phyloP scores from a whole-genome alignment of 805 yeast species.

The Saturnispora ahearnii region DNA sequence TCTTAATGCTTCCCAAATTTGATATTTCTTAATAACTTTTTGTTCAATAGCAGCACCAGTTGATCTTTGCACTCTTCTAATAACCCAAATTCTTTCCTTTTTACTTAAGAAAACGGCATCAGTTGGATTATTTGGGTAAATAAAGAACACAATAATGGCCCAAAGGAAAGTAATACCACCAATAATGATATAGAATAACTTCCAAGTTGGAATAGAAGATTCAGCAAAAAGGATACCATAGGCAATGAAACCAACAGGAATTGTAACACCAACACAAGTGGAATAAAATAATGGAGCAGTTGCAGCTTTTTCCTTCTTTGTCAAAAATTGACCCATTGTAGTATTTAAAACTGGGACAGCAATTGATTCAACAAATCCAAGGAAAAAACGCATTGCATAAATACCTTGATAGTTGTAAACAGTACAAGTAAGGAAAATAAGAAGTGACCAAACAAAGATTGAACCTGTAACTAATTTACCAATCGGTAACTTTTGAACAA shows the following conservation, averaged over 20 bases:
- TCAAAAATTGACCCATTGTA: constrained; percentile 43
- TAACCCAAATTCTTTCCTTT: constrained; percentile 32
- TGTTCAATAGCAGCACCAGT: constrained; percentile 33
- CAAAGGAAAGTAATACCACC: constrained; percentile 41
- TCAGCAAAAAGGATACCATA: constrained; percentile 20
- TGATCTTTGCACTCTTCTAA: constrained; percentile 30
- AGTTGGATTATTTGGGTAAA: constrained; percentile 48
- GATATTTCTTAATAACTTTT: constrained; percentile 35
- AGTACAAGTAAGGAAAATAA: constrained; percentile 34
- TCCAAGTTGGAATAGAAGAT: constrained; percentile 32
- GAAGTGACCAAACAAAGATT: constrained; percentile 28
- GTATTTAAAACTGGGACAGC: constrained; percentile 37
- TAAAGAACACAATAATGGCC: constrained; percentile 25
- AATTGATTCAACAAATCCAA: constrained; percentile 31
- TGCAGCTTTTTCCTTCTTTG: constrained; percentile 36
- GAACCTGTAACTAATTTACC: constrained; percentile 24
- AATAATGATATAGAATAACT: constrained; percentile 38
- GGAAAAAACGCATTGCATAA: constrained; percentile 31
- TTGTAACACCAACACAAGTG: constrained; percentile 35
- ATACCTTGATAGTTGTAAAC: constrained; percentile 39
- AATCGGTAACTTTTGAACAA: constrained; percentile 31
- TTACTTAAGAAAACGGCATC: constrained; percentile 35
- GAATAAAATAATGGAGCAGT: constrained; percentile 23
- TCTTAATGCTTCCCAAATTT: constrained; percentile 36
- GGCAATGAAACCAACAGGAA: constrained; percentile 31